These are phyloP conservation scores for Lathyrus sativus DNA, from an alignment of 306 rosid genomes.

Conservation along the genomic window DNA sequence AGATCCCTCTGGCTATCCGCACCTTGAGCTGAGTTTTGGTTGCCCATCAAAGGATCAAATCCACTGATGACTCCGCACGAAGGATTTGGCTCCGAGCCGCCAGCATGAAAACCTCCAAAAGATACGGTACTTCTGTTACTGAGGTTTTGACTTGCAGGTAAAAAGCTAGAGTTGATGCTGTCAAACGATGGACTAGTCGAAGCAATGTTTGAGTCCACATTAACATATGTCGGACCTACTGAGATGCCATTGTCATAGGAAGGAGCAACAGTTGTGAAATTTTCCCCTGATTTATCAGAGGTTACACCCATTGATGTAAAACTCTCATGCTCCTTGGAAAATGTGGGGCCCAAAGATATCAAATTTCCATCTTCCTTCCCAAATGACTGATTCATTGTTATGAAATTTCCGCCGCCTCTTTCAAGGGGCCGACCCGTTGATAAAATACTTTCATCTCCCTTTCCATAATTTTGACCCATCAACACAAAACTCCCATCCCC, in stretches of 20 bases:
- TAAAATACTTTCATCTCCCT: conserved; percentile 53
- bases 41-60: conserved; percentile 63
- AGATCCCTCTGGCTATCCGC: conserved; percentile 59
- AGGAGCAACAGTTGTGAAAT: conserved; percentile 63
- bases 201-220: conserved; percentile 54
- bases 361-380: conserved; percentile 61
- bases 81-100: conserved; percentile 56
- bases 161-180: conserved; percentile 58
- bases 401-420: conserved; percentile 69
- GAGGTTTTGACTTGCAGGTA: conserved; percentile 53
- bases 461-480: conserved; percentile 73
- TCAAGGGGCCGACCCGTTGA: conserved; percentile 74
- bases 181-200: conserved; percentile 54
- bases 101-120: conserved; percentile 72
- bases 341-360: conserved; percentile 67
- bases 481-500: conserved; percentile 65
- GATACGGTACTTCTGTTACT: conserved; percentile 63
- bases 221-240: conserved; percentile 60
- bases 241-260: conserved; percentile 58
- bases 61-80: conserved; percentile 66
- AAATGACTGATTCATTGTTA: conserved; percentile 75
- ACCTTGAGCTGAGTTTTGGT: conserved; percentile 59
- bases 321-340: conserved; percentile 63
- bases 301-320: conserved; percentile 63
- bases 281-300: conserved; percentile 61